Conservation (phyloP, 108 stramenopile species). For the Mediolabrus comicus region DNA sequence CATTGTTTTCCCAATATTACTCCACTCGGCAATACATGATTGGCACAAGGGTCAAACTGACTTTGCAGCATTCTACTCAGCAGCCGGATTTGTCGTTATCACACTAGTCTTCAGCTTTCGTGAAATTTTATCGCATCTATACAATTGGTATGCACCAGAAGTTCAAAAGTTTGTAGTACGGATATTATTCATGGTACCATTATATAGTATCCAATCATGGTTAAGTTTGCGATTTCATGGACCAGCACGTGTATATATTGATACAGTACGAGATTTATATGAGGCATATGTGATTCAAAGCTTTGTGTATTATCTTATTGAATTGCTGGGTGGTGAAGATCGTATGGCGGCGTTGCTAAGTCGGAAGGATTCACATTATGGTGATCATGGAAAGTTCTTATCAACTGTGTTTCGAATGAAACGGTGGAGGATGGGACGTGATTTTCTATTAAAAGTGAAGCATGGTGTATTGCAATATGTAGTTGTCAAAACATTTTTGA, state of each 20-base stretch:
- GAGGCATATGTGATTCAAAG: constrained; percentile 79
- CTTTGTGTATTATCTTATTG: constrained; percentile 75
- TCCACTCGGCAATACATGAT: constrained; percentile 34
- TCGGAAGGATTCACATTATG: constrained; percentile 51
- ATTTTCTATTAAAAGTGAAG: constrained; percentile 86
- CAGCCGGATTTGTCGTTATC: constrained; percentile 75
- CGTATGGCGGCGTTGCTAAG: constrained; percentile 57
- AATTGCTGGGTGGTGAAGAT: constrained; percentile 70
- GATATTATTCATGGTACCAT: constrained; percentile 83
- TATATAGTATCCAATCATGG: constrained; percentile 69
- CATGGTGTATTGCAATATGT: constrained; percentile 96
- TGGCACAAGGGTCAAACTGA: constrained; percentile 41
- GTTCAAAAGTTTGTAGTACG: constrained; percentile 79
- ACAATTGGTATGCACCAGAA: constrained; percentile 56
- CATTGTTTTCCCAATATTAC: constrained; percentile 34
- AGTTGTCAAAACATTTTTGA: constrained; percentile 75
- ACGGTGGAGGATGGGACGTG: constrained; percentile 76
- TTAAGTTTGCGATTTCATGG: constrained; percentile 51
- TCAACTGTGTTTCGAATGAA: constrained; percentile 49
- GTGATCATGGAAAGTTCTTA: constrained; percentile 49
- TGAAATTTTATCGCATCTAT: constrained; percentile 72
- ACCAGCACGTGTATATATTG: constrained; percentile 52
- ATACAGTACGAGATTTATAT: constrained; percentile 68
- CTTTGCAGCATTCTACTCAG: constrained; percentile 74
- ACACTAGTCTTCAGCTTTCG: constrained; percentile 71